Evolutionary conservation across 305 asterid genomes (phyloP), one percentile per base, ranked within the genome.

Genomic region (Plantago rigida): DNA sequence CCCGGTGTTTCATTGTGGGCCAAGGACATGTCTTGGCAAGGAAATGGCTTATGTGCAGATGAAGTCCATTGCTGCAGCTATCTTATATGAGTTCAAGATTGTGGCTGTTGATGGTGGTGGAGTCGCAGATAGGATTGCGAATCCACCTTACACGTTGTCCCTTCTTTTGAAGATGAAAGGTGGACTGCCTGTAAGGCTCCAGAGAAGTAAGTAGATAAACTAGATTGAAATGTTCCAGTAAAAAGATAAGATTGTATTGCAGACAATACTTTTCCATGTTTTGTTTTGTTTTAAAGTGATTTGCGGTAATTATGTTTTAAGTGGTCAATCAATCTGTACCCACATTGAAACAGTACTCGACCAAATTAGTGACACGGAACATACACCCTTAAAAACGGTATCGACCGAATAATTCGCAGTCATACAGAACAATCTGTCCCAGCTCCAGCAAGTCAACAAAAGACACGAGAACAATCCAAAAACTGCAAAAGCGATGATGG

Each of bases 21-120:
- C 83, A 0, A 73, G 86, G 39, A 67, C 67, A 62, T 81, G 86
- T 54, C 60, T 81, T 14, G 86, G 83, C 53, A 81, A 73, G 62
- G 86, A 81, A 31, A 81, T 81, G 86, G 86, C 86, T 22, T 76
- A 71, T 66, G 61, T 79, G 72, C 85, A 79, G 47, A 79, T 79
- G 85, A 79, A 79, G 60, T 72, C 68, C 24, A 39, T 76, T 59
- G 81, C 71, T 57, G 78, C 78, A 12, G 67, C 75, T 47, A 55
- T 76, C 26, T 53, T 67, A 63, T 60, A 60, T 54, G 59, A 63
- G 42, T 76, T 72, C 29, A 62, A 76, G 67, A 62, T 72, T 47
- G 62, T 36, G 42, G 75, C 75, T 36, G 57, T 57, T 44, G 78
- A 66, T 67, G 75, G 79, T 59, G 64, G 83, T 71, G 17, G 75